Conservation (phyloP, 1,284 basidiomycete genomes). For the Trichosporon inkin region DNA sequence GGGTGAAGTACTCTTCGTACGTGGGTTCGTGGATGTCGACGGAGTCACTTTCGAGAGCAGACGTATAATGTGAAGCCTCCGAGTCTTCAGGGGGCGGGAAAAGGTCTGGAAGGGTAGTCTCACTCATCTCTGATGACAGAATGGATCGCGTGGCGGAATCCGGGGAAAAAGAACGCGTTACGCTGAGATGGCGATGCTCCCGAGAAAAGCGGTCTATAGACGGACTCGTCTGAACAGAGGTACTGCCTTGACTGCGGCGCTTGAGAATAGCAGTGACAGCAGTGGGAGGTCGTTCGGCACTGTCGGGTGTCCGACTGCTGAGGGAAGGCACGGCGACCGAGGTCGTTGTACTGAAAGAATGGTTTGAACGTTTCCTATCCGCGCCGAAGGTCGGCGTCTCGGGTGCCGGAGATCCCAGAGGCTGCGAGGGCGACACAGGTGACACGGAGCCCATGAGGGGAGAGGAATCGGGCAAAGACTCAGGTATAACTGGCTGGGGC, state of each 20-base stretch:
- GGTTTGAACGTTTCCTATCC: not conserved
- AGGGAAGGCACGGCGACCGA: not conserved
- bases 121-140: conserved; percentile 11
- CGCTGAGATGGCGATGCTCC: not conserved
- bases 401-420: not conserved
- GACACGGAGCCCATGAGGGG: conserved; percentile 5
- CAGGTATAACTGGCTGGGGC: not conserved
- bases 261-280: not conserved
- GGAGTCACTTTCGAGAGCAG: conserved; percentile 11
- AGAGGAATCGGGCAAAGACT: not conserved
- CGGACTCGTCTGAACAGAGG: not conserved
- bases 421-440: not conserved
- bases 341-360: not conserved
- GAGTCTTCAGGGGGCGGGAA: conserved; percentile 18
- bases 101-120: conserved; percentile 20
- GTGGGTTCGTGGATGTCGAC: not conserved
- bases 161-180: conserved; percentile 1
- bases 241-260: not conserved
- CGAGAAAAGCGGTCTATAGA: not conserved
- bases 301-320: not conserved
- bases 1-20: not conserved
- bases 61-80: conserved; percentile 16
- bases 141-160: not conserved
- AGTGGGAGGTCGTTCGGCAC: not conserved
- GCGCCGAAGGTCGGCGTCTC: not conserved